Percentiles rank a stretch among this genome's conserved stretches.
Evolutionary conservation across 2,329 filamentous ascomycete species (phyloP).

Genomic region (Penicillium verrucosum): DNA sequence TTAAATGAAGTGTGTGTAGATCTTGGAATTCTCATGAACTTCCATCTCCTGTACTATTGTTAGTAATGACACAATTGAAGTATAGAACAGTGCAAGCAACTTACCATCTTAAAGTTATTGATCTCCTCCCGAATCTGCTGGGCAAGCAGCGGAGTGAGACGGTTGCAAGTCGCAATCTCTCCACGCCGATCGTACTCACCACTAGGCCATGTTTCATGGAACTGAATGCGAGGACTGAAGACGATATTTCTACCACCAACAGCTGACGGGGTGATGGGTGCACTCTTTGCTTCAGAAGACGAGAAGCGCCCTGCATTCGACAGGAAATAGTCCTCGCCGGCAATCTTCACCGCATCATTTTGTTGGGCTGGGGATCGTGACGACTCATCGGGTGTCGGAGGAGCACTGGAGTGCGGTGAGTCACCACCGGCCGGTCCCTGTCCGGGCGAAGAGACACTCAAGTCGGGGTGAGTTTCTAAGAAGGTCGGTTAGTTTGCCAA

Average conservation of each 20-base stretch:
- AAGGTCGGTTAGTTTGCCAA: constrained; percentile 2
- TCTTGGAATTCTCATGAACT: constrained; percentile 97
- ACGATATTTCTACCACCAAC: constrained; percentile 52
- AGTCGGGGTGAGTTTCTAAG: constrained; percentile 51
- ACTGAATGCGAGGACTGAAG: constrained; percentile 91
- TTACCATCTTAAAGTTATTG: constrained; percentile 98
- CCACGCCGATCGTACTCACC: constrained; percentile 94
- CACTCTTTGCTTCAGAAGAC: constrained; percentile 72
- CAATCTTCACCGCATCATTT: constrained; percentile 68
- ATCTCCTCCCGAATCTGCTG: constrained; percentile 99
- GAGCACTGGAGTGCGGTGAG: constrained; percentile 79
- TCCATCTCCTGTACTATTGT: constrained; percentile 85
- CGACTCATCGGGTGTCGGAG: constrained; percentile 81
- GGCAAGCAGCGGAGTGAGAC: constrained; percentile 90
- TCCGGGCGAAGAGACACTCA: constrained; percentile 67
- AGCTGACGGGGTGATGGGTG: constrained; percentile 69
- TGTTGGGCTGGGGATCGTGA: constrained; percentile 59
- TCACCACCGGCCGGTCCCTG: constrained; percentile 65
- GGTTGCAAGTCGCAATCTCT: constrained; percentile 96
- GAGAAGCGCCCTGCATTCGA: constrained; percentile 63
- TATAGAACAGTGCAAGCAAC: constrained; percentile 30
- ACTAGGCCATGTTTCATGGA: constrained; percentile 93
- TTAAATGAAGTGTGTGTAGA: constrained; percentile 99
- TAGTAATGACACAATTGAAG: neutral
- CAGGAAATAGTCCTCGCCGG: constrained; percentile 87